Percentiles rank a stretch among this genome's conserved stretches.
These are phyloP conservation scores for Thielaviopsis musarum DNA, from an alignment of 2,329 filamentous ascomycete species.

Conservation along the genomic window DNA sequence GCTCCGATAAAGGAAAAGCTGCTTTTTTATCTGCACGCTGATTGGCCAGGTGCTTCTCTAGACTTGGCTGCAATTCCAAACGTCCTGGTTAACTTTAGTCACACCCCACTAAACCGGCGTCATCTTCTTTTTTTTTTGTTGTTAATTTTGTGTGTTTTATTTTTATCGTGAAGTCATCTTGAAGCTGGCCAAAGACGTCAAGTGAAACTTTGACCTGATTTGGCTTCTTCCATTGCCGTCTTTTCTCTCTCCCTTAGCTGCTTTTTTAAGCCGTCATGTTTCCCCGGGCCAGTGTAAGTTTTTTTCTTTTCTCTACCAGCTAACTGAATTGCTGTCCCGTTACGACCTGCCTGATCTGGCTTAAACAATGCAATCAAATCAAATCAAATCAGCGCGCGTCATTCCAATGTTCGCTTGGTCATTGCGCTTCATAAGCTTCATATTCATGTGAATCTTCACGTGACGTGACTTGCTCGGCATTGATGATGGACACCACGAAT, in stretches of 20 bases:
- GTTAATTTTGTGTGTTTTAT: not conserved
- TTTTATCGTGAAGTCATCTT: not conserved
- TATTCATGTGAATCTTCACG: not conserved
- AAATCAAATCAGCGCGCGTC: not conserved
- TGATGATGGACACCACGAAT: not conserved
- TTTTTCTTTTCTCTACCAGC: not conserved
- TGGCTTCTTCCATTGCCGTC: not conserved
- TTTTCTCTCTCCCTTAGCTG: not conserved
- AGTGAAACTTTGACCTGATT: not conserved
- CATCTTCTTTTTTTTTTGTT: not conserved
- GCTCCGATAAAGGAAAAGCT: not conserved
- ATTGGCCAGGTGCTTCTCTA: not conserved
- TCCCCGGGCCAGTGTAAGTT: slow-evolving; percentile 11
- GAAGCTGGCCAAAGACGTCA: not conserved
- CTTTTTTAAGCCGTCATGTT: slow-evolving; percentile 2
- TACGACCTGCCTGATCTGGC: slow-evolving; percentile 7
- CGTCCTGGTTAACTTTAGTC: not conserved
- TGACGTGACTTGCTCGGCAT: not conserved
- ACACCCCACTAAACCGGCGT: not conserved
- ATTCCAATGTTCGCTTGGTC: not conserved
- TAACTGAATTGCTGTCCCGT: not conserved
- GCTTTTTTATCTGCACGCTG: not conserved
- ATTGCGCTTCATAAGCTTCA: not conserved
- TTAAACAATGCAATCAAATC: not conserved
- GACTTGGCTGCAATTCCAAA: not conserved